These are phyloP conservation scores for Hymenoscyphus fraxineus DNA, from an alignment of 2,329 filamentous ascomycete genomes.

Conservation along the genomic window DNA sequence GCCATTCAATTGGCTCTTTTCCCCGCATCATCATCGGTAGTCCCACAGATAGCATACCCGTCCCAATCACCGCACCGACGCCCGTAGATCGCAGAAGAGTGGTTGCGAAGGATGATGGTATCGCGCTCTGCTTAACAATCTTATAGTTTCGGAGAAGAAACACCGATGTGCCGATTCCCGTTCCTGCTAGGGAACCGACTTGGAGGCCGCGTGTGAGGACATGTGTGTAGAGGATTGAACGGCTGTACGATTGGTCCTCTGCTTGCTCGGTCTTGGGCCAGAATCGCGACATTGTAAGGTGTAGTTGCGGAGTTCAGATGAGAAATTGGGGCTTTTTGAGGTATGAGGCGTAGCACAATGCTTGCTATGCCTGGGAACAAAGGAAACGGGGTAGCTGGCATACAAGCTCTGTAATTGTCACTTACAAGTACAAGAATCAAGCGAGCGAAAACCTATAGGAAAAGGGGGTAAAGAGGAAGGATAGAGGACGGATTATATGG, in stretches of 20 bases:
- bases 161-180: conserved; percentile 37
- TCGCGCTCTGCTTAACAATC: conserved; percentile 3
- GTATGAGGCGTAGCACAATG: background rate
- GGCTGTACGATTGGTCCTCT: conserved; percentile 57
- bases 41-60: conserved; percentile 42
- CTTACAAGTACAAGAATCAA: background rate
- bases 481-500: background rate
- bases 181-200: conserved; percentile 48
- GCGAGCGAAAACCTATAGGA: background rate
- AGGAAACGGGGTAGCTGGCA: background rate
- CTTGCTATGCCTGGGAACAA: background rate
- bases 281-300: conserved; percentile 48
- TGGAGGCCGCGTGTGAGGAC: conserved; percentile 54
- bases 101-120: conserved; percentile 30
- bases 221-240: conserved; percentile 56
- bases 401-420: background rate
- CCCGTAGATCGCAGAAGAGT: conserved; percentile 45
- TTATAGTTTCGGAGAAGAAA: conserved; percentile 26
- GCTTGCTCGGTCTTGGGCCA: conserved; percentile 52
- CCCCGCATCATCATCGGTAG: conserved; percentile 51
- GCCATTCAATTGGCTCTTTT: conserved; percentile 58
- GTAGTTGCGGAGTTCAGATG: background rate
- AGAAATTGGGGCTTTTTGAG: background rate
- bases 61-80: conserved; percentile 43
- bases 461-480: background rate